These are phyloP conservation scores for Pythium guiyangense DNA, from an alignment of 352 stramenopile species.

Conservation along the genomic window DNA sequence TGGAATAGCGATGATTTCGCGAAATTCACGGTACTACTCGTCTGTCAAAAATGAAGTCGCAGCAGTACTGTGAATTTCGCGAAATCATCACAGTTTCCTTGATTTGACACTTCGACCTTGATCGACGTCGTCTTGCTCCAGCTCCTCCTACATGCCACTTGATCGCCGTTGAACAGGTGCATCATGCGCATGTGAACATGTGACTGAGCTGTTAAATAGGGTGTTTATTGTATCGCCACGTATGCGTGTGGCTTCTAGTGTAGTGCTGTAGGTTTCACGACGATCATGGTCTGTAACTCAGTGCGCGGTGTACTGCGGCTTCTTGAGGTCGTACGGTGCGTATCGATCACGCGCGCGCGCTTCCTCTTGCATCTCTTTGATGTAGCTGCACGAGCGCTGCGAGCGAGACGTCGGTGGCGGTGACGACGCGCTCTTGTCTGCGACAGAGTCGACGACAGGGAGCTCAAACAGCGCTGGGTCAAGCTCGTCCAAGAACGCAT, in stretches of 20 bases:
- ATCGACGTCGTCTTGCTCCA: too few species aligned
- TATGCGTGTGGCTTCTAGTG: slow-evolving; percentile 4
- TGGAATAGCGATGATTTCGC: too few species aligned
- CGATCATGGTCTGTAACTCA: too few species aligned
- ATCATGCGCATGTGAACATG: background rate
- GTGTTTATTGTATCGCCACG: slow-evolving; percentile 9
- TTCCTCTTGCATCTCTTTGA: slow-evolving; percentile 17
- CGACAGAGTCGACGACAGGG: background rate
- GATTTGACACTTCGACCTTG: too few species aligned
- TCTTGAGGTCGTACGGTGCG: background rate
- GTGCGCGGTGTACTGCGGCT: too few species aligned
- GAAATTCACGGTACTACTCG: too few species aligned
- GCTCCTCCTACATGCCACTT: too few species aligned
- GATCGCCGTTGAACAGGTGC: too few species aligned
- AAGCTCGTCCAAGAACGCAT: slow-evolving; percentile 41
- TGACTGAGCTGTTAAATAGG: slow-evolving; percentile 9
- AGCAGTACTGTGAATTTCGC: too few species aligned
- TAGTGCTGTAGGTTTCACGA: background rate
- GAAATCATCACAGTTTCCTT: too few species aligned
- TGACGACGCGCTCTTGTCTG: slow-evolving; percentile 5
- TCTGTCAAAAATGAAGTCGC: too few species aligned
- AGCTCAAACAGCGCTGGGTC: slow-evolving; percentile 40
- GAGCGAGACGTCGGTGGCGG: slow-evolving; percentile 1
- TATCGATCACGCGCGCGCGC: slow-evolving; percentile 1
- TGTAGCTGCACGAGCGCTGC: slow-evolving; percentile 16